A percentile compares a stretch with the other conserved stretches of the same genome.
Evolutionary conservation across 2,329 filamentous ascomycete genomes (phyloP).

Genomic region (Botrytis medusae): DNA sequence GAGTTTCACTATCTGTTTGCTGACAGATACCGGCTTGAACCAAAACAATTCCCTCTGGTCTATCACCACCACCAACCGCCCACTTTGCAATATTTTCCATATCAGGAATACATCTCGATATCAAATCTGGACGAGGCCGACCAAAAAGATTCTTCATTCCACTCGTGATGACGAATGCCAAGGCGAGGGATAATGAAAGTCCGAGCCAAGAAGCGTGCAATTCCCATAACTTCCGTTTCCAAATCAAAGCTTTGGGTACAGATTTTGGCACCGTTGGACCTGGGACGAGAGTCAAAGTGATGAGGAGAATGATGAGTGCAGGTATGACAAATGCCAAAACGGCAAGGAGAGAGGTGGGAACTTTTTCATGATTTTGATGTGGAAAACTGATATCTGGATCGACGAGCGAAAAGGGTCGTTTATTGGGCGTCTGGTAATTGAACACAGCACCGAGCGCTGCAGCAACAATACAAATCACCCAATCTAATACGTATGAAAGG

Average conservation of each 20-base stretch:
- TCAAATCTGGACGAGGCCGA: slow-evolving; percentile 62
- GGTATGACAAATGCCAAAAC: slow-evolving; percentile 66
- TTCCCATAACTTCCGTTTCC: slow-evolving; percentile 87
- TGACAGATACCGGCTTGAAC: slow-evolving; percentile 77
- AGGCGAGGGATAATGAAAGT: slow-evolving; percentile 68
- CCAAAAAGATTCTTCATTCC: slow-evolving; percentile 77
- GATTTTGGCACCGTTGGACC: slow-evolving; percentile 64
- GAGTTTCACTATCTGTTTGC: slow-evolving; percentile 57
- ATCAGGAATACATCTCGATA: slow-evolving; percentile 75
- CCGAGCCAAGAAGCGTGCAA: slow-evolving; percentile 84
- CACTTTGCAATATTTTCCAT: slow-evolving; percentile 59
- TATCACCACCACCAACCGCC: slow-evolving; percentile 59
- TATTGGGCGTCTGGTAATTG: slow-evolving; percentile 53
- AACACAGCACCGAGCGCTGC: slow-evolving; percentile 13
- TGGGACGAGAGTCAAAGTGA: slow-evolving; percentile 70
- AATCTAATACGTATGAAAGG: slow-evolving; percentile 22
- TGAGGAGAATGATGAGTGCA: slow-evolving; percentile 63
- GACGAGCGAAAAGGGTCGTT: slow-evolving; percentile 68
- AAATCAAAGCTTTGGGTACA: slow-evolving; percentile 64
- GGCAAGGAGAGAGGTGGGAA: slow-evolving; percentile 64
- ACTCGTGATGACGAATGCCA: slow-evolving; percentile 77
- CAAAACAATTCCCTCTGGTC: slow-evolving; percentile 54
- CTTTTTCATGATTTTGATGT: slow-evolving; percentile 66
- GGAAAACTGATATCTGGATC: slow-evolving; percentile 80
- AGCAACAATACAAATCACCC: slow-evolving; percentile 19